Evolutionary conservation across 179 eudicot species (phyloP).

Genomic region (Silene noctiflora): DNA sequence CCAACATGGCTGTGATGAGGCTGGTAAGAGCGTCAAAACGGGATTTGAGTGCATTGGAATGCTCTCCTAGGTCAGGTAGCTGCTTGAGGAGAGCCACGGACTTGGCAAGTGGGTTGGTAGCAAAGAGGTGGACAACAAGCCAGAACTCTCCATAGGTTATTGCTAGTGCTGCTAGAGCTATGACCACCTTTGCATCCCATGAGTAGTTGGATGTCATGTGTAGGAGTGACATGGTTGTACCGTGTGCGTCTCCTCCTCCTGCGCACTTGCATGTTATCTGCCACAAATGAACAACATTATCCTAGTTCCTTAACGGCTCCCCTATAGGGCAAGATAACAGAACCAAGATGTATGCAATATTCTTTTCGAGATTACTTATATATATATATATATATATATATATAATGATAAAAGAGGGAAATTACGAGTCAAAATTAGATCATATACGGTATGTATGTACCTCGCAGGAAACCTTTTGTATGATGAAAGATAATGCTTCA

Average conservation of each 20-base stretch:
- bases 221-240: conserved; percentile 63
- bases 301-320: too few relatives aligned
- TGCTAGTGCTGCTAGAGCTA: conserved; percentile 63
- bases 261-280: conserved; percentile 86
- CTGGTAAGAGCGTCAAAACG: conserved; percentile 40
- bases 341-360: too few relatives aligned
- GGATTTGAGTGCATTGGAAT: conserved; percentile 34
- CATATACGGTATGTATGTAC: conserved; percentile 26
- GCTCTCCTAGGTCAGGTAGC: conserved; percentile 51
- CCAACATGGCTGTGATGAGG: conserved; percentile 41
- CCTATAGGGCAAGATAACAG: too few relatives aligned
- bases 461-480: conserved; percentile 74
- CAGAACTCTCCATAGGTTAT: conserved; percentile 79
- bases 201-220: conserved; percentile 62
- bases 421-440: not conserved
- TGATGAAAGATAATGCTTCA: conserved; percentile 52
- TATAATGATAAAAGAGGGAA: too few relatives aligned
- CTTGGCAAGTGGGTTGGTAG: conserved; percentile 64
- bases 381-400: too few relatives aligned
- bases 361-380: too few relatives aligned
- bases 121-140: conserved; percentile 51
- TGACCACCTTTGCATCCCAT: conserved; percentile 85
- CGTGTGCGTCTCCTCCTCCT: conserved; percentile 75
- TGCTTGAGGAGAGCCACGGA: conserved; percentile 75
- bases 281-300: not conserved